Percentiles rank a stretch among this genome's conserved stretches.
These are phyloP conservation scores for Bruguiera sexangula DNA, from an alignment of 345 rosid genomes.

Conservation along the genomic window DNA sequence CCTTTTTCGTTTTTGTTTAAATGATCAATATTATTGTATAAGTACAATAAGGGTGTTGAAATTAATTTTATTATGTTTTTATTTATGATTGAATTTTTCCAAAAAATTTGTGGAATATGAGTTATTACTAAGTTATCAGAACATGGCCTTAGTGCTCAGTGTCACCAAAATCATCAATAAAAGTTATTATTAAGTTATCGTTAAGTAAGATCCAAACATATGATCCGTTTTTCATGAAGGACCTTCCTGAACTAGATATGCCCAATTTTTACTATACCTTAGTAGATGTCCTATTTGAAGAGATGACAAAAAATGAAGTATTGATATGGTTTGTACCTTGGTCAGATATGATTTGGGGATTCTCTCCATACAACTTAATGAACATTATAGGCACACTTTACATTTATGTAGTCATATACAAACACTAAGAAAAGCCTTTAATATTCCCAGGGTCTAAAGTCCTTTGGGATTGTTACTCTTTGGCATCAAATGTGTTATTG, in stretches of 20 bases:
- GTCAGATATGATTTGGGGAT: conserved; percentile 60
- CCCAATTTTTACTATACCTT: conserved; percentile 62
- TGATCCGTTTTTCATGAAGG: conserved; percentile 58
- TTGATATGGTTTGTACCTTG: conserved; percentile 72
- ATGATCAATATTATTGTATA: no score
- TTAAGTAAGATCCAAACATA: no score
- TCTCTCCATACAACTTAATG: conserved; percentile 75
- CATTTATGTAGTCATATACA: conserved; percentile 74
- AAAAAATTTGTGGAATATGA: background rate
- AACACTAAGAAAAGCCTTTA: conserved; percentile 58
- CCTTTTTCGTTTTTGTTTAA: no score
- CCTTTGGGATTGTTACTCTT: conserved; percentile 54
- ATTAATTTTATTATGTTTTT: background rate
- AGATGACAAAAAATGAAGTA: conserved; percentile 46
- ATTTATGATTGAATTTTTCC: background rate
- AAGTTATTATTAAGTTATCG: background rate
- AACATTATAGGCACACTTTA: conserved; percentile 58
- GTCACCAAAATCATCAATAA: conserved; percentile 12
- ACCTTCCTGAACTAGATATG: conserved; percentile 52
- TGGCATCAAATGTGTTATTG: conserved; percentile 46
- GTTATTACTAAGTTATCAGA: background rate
- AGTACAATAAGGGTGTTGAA: no score
- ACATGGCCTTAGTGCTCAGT: conserved; percentile 1
- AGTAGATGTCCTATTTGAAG: conserved; percentile 67
- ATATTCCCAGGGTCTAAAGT: conserved; percentile 57